Base-by-base conservation (phyloP, 495 filamentous ascomycete species). In the Apiosordaria backusii region DNA sequence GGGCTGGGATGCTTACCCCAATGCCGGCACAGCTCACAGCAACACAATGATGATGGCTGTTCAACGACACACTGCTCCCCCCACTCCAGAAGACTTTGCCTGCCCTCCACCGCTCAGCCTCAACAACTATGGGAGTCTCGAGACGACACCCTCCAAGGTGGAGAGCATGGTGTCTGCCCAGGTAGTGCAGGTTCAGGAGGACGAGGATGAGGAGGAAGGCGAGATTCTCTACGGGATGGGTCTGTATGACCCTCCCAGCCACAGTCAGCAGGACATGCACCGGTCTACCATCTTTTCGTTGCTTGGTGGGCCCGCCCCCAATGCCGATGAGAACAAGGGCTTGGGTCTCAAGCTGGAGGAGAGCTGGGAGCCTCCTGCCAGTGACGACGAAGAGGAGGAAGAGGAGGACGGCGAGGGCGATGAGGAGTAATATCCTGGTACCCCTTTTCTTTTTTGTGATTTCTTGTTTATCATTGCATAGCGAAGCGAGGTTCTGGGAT, bases 191-290 rank as follows among this genome's bases (percentile, higher is more conserved):
- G 81, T 79, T 59, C 74, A 82, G n/a, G 78, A 81, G 13, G 74
- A 79, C 55, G 65, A 75, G 64, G 65, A 74, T 63, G 71, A 85
- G 67, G 72, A 80, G 71, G 79, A 80, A 26, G 87, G 85, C 59
- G 89, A 92, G 65, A 90, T 92, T 70, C 80, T 96, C 2, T 86
- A 92, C 22, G 92, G 90, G 22, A 89, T 96, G 87, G 92, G 92
- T 13, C 82, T 96, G 1, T 94, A 96, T 78, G 91, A 90, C 71
- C 76, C 85, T 29, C 88, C 88, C 7, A 85, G 84, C 45, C 77
- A 81, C 67, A 18, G 80, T 25, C 68, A 72, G 22, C 66, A 82
- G 35, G 76, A 80, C 65, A 73, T 81, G 57, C 81, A 82, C 62
- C 79, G 77, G 62, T 79, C 78, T 7, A 83, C 82, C 55, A 82